A percentile compares a stretch with the other conserved stretches of the same genome.
phyloP scores from a whole-genome alignment of 306 rosid species.

The Ziziphus jujuba region DNA sequence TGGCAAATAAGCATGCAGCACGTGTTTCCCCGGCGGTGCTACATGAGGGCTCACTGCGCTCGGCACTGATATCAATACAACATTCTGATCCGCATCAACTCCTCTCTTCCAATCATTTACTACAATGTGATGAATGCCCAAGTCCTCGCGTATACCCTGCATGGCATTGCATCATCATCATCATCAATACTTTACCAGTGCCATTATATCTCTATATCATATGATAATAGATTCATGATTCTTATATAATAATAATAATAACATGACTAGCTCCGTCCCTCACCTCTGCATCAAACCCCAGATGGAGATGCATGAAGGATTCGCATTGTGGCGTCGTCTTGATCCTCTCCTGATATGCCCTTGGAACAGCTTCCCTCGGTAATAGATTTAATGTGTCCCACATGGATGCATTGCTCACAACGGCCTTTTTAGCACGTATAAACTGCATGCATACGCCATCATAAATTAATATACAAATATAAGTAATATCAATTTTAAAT shows the following conservation, averaged over 20 bases:
- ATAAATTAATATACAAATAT: neutral
- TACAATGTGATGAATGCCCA: slow-evolving; percentile 93
- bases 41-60: slow-evolving; percentile 79
- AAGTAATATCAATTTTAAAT: too few relatives aligned
- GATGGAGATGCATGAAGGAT: slow-evolving; percentile 98
- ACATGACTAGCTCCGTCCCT: slow-evolving; percentile 18
- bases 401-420: slow-evolving; percentile 89
- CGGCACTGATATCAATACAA: slow-evolving; percentile 86
- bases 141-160: slow-evolving; percentile 60
- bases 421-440: slow-evolving; percentile 79
- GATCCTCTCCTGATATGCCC: slow-evolving; percentile 55
- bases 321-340: slow-evolving; percentile 70
- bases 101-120: slow-evolving; percentile 95
- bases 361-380: slow-evolving; percentile 64
- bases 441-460: slow-evolving; percentile 51
- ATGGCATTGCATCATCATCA: too few relatives aligned
- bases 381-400: slow-evolving; percentile 85
- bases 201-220: too few relatives aligned
- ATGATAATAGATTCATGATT: too few relatives aligned
- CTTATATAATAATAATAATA: too few relatives aligned
- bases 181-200: too few relatives aligned
- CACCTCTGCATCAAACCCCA: slow-evolving; percentile 87
- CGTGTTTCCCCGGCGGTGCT: slow-evolving; percentile 84
- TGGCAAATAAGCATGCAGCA: slow-evolving; percentile 85
- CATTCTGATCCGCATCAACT: slow-evolving; percentile 94